Evolutionary conservation across 495 filamentous ascomycete species (phyloP).

Genomic region (Pyrenula aspistea): DNA sequence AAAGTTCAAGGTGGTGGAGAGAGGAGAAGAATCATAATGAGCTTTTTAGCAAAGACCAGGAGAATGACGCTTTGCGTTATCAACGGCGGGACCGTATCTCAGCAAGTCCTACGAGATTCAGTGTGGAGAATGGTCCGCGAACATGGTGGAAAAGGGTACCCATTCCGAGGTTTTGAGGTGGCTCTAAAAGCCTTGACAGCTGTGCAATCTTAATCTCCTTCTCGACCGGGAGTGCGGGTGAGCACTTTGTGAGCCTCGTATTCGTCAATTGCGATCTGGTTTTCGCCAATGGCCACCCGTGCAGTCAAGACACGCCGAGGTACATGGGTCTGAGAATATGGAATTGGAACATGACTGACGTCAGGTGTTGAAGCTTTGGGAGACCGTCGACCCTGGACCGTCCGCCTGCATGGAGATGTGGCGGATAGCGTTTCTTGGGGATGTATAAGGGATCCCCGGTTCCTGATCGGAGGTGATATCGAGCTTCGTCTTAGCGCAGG

Average conservation of each 20-base stretch:
- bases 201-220: background rate
- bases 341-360: background rate
- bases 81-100: background rate
- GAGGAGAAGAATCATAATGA: background rate
- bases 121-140: background rate
- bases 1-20: background rate
- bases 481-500: background rate
- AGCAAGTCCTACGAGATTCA: background rate
- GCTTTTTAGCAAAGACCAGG: too few relatives aligned
- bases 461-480: background rate
- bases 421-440: background rate
- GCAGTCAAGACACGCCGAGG: background rate
- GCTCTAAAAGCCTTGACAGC: background rate
- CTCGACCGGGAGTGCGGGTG: background rate
- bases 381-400: background rate
- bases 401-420: background rate
- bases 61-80: background rate
- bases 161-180: background rate
- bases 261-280: too few relatives aligned
- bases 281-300: background rate
- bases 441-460: background rate
- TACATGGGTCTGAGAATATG: background rate
- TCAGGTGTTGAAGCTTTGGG: background rate
- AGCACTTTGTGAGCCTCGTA: background rate
- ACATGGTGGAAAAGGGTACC: background rate